Conservation (phyloP, 176 grass and related monocot species). For the Eleusine coracana region DNA sequence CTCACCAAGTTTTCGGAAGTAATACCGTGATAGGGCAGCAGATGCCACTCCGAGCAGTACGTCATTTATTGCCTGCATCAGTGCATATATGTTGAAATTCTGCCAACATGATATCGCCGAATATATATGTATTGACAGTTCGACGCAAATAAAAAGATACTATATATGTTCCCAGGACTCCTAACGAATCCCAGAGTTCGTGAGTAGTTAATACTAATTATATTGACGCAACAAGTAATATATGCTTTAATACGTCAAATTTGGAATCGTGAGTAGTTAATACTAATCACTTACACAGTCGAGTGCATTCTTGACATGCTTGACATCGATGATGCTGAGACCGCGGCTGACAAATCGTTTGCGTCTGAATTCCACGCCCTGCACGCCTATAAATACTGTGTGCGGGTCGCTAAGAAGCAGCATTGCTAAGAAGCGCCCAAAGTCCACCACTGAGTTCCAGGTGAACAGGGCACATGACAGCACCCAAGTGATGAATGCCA, state of each 20-base stretch:
- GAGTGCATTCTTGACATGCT: slow-evolving; percentile 54
- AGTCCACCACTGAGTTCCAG: slow-evolving; percentile 56
- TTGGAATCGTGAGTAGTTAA: too few species aligned
- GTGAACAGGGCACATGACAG: slow-evolving; percentile 34
- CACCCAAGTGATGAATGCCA: not conserved
- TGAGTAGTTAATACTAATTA: not conserved
- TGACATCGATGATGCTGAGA: slow-evolving; percentile 50
- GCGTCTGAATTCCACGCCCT: slow-evolving; percentile 35
- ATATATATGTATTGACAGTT: too few species aligned
- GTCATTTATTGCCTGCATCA: not conserved
- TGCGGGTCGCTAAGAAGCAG: slow-evolving; percentile 43
- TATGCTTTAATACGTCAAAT: too few species aligned
- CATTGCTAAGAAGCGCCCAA: slow-evolving; percentile 13
- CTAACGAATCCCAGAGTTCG: too few species aligned
- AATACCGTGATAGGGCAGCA: not conserved
- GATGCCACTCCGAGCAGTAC: not conserved
- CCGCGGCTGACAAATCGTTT: slow-evolving; percentile 54
- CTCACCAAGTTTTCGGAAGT: not conserved
- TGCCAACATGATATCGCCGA: too few species aligned
- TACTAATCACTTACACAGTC: slow-evolving; percentile 47
- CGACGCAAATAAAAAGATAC: too few species aligned
- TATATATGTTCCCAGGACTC: too few species aligned
- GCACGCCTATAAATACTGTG: slow-evolving; percentile 45
- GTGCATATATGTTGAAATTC: not conserved
- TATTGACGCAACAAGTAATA: not conserved